A percentile compares a stretch with the other conserved stretches of the same genome.
Evolutionary conservation across 1,284 basidiomycete species (phyloP).

Genomic region (Fomes fomentarius): DNA sequence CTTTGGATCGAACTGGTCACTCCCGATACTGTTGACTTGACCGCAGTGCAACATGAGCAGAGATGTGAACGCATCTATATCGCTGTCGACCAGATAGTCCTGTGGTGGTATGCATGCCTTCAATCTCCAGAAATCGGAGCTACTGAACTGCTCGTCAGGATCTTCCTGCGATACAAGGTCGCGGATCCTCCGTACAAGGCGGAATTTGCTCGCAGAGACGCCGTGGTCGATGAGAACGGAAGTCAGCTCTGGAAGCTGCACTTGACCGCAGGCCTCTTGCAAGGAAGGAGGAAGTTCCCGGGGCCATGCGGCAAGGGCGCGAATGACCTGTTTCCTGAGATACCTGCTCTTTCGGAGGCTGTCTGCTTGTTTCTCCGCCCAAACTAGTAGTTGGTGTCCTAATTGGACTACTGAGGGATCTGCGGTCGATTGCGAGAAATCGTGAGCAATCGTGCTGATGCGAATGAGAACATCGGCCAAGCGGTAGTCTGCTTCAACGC

Average conservation of each 20-base stretch:
- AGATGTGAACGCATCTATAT: slow-evolving; percentile 76
- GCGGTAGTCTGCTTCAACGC: slow-evolving; percentile 45
- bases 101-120: slow-evolving; percentile 69
- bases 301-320: slow-evolving; percentile 76
- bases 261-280: slow-evolving; percentile 44
- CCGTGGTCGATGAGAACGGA: slow-evolving; percentile 55
- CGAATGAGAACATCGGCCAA: slow-evolving; percentile 71
- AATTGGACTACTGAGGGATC: slow-evolving; percentile 36
- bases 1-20: slow-evolving; percentile 44
- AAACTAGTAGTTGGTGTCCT: slow-evolving; percentile 54
- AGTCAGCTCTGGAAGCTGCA: slow-evolving; percentile 51
- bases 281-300: slow-evolving; percentile 54
- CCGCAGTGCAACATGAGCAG: slow-evolving; percentile 67
- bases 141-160: slow-evolving; percentile 48
- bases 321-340: slow-evolving; percentile 48
- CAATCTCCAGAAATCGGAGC: slow-evolving; percentile 79
- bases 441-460: slow-evolving; percentile 61
- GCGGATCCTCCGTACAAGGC: slow-evolving; percentile 65
- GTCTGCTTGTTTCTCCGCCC: slow-evolving; percentile 62
- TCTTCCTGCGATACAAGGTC: slow-evolving; percentile 39
- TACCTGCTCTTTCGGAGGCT: slow-evolving; percentile 42
- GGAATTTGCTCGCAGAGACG: slow-evolving; percentile 73
- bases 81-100: slow-evolving; percentile 58
- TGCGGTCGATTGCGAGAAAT: slow-evolving; percentile 42
- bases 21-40: slow-evolving; percentile 59